Conservation (phyloP, 768 basidiomycete species). For the Panellus pusillus region DNA sequence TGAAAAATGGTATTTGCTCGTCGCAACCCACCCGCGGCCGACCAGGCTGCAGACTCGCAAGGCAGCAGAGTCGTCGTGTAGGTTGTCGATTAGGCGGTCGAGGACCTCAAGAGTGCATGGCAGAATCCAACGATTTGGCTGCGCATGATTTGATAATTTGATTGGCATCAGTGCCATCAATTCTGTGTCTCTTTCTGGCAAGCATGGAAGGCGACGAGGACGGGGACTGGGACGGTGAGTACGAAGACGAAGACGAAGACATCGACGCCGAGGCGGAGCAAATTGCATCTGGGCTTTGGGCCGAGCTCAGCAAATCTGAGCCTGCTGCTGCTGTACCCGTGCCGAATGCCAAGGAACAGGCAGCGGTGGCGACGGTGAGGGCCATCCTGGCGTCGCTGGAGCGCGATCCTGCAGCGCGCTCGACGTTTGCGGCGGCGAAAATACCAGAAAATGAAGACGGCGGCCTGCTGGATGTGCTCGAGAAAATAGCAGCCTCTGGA, state of each 20-base stretch:
- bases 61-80: too few species aligned
- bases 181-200: too few species aligned
- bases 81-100: too few species aligned
- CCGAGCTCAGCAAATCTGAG: slow-evolving; percentile 63
- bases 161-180: too few species aligned
- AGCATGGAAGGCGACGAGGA: slow-evolving; percentile 20
- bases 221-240: slow-evolving; percentile 29
- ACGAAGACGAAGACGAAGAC: slow-evolving; percentile 38
- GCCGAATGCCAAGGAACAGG: slow-evolving; percentile 44
- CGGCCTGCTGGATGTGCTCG: slow-evolving; percentile 59
- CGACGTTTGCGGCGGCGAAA: slow-evolving; percentile 50
- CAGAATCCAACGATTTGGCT: too few species aligned
- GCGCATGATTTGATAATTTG: too few species aligned
- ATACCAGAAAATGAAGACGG: slow-evolving; percentile 48
- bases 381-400: slow-evolving; percentile 58
- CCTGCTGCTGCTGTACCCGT: slow-evolving; percentile 18
- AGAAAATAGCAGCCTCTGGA: slow-evolving; percentile 45
- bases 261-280: slow-evolving; percentile 72
- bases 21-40: too few species aligned
- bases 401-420: slow-evolving; percentile 55
- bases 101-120: too few species aligned
- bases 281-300: slow-evolving; percentile 77
- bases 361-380: slow-evolving; percentile 64
- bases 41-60: too few species aligned
- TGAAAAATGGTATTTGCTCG: too few species aligned